These are phyloP conservation scores for Gloeopeniophorella convolvens DNA, from an alignment of 768 basidiomycete genomes.

Conservation along the genomic window DNA sequence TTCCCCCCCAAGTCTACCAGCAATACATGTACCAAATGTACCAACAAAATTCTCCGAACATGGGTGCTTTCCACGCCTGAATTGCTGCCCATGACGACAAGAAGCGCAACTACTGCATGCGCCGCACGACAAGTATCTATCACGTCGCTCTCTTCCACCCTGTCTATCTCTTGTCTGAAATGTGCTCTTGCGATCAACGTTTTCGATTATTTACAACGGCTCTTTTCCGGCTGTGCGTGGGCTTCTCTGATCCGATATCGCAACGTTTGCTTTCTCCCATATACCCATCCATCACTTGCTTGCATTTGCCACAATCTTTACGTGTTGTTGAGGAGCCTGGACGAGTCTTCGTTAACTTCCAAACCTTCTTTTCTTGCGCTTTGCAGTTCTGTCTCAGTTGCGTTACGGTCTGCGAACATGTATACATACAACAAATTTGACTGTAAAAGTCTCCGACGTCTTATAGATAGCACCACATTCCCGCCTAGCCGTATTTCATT, in stretches of 20 bases:
- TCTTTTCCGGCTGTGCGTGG: constrained; percentile 11
- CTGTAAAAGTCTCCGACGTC: not conserved
- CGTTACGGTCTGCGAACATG: constrained; percentile 9
- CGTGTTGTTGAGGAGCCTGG: constrained; percentile 7
- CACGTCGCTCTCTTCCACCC: constrained; percentile 15
- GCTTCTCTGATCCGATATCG: constrained; percentile 11
- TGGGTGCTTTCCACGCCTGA: constrained; percentile 58
- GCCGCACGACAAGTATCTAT: constrained; percentile 16
- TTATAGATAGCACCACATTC: not conserved
- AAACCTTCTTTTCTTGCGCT: constrained; percentile 2
- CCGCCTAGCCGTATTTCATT: no score
- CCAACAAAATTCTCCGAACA: constrained; percentile 68
- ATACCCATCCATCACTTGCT: constrained; percentile 21
- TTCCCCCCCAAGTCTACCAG: constrained; percentile 69
- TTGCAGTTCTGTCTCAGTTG: not conserved
- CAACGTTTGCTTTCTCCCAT: constrained; percentile 17
- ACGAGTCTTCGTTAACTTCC: constrained; percentile 4
- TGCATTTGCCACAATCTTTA: constrained; percentile 15
- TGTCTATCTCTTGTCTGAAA: constrained; percentile 6
- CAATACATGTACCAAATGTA: constrained; percentile 75
- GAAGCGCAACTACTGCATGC: not conserved
- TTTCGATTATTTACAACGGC: constrained; percentile 15
- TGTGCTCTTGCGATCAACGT: constrained; percentile 4
- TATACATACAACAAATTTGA: constrained; percentile 14
- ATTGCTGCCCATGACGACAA: constrained; percentile 15